Evolutionary conservation across 352 stramenopile species (phyloP).

Genomic region (Pythium scleroteichum): DNA sequence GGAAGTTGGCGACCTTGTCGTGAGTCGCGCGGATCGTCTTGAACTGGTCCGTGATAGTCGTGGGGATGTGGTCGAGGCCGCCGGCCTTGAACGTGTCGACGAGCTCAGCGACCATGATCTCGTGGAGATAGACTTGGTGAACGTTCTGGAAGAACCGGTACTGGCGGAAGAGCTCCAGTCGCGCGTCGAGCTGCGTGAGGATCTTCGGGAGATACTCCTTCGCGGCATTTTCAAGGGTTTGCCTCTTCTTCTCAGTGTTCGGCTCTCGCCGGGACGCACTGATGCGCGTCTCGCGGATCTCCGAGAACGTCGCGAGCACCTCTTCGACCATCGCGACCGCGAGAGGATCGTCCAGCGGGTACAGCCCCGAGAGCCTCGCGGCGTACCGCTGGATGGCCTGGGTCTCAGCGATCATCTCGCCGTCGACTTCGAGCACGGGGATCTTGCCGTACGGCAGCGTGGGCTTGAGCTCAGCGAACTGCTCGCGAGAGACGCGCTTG

Average conservation of each 20-base stretch:
- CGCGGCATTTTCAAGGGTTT: conserved; percentile 13
- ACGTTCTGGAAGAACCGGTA: conserved; percentile 4
- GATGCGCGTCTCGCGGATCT: conserved; percentile 22
- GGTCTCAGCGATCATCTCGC: conserved; percentile 27
- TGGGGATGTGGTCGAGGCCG: conserved; percentile 6
- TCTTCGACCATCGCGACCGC: conserved; percentile 49
- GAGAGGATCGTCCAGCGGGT: conserved; percentile 35
- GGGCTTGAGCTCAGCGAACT: conserved; percentile 32
- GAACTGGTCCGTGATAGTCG: conserved; percentile 1
- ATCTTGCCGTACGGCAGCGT: conserved; percentile 32
- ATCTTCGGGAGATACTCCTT: background rate
- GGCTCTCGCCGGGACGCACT: background rate
- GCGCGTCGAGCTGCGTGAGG: conserved; percentile 7
- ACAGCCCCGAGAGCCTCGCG: conserved; percentile 29
- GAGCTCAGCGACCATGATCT: conserved; percentile 21
- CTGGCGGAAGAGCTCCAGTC: background rate
- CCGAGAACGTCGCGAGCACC: conserved; percentile 28
- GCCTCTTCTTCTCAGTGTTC: conserved; percentile 8
- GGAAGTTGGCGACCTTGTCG: conserved; percentile 1
- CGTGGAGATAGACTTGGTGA: conserved; percentile 22
- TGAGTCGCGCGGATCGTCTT: conserved; percentile 2
- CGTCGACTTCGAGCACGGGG: conserved; percentile 32
- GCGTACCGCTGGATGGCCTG: conserved; percentile 37
- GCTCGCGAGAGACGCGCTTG: conserved; percentile 25
- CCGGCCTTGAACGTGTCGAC: background rate